Base-by-base conservation (phyloP, 169 alveolate species). In the Plasmodium malariae region DNA sequence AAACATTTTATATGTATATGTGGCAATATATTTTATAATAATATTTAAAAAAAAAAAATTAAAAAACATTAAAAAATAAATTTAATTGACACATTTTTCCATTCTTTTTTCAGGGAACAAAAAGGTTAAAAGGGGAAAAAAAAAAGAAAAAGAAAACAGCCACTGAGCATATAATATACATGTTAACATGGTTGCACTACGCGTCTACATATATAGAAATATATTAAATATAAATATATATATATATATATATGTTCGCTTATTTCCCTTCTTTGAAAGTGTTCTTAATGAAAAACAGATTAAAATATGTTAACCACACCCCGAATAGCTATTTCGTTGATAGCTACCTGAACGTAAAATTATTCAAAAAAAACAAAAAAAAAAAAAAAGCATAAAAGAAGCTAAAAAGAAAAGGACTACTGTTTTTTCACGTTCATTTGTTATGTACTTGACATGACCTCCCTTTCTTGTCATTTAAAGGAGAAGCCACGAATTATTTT, bases 261-360 rank as follows among this genome's bases (percentile, higher is more conserved):
- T 17, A 28, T 57, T 59, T 30, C 40, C 57, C 57, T 78, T 32
- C 21, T 37, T 36, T 32, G 11, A 32, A 45, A 80, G 90, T 80
- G 5, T 80, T 80, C 63, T 51, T 80, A 57, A 80, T 80, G 90
- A 65, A 80, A 59, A 80, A 65, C 63, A 80, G 90, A 65, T 43
- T 80, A 28, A 63, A 36, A 80, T 80, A 65, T 59, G 45, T 80
- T 36, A 67, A 67, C 65, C 59, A 48, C 54, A 80, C 90, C 3
- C 11, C 26, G 49, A 49, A 65, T 45, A 80, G 83, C 26, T 59
- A 80, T 32, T 65, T 26, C 40, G 60, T 80, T 4, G 90, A 80
- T n/a, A 65, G 26, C 34, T 80, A 80, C 30, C 71, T 80, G n/a
- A 80, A 80, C 28, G 90, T 48, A 80, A 65, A 45, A 30, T 3